Percentiles rank a stretch among this genome's conserved stretches.
Conservation (phyloP, 2,329 filamentous ascomycete species). For the Colletotrichum sidae region DNA sequence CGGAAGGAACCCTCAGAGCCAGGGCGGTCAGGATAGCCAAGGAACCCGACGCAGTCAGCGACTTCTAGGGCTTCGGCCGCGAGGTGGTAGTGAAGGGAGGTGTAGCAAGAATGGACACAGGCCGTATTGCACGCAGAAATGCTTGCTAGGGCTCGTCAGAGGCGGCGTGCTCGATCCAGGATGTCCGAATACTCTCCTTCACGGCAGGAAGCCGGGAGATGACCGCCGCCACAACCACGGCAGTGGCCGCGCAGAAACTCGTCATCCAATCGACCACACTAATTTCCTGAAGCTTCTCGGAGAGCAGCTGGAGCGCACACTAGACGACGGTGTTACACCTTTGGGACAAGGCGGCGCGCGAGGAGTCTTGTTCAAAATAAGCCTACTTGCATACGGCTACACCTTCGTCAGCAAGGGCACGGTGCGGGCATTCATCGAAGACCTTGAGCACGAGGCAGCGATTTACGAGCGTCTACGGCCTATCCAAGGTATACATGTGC, state of each 20-base stretch:
- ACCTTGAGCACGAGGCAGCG: conserved; percentile 49
- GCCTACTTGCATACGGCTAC: conserved; percentile 50
- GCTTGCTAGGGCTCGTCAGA: conserved; percentile 30
- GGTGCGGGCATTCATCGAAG: conserved; percentile 44
- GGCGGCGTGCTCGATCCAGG: conserved; percentile 46
- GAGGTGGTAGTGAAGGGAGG: conserved; percentile 35
- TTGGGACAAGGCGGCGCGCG: too few species aligned
- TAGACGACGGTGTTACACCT: too few species aligned
- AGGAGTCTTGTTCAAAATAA: conserved; percentile 41
- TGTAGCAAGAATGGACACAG: too few species aligned
- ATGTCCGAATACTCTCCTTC: too few species aligned
- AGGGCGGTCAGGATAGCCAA: too few species aligned
- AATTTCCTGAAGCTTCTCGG: conserved; percentile 52
- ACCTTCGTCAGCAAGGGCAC: conserved; percentile 52
- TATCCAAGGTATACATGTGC: conserved; percentile 39
- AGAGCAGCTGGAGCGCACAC: conserved; percentile 46
- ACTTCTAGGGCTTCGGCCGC: conserved; percentile 41
- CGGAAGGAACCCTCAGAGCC: too few species aligned
- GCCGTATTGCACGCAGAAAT: too few species aligned
- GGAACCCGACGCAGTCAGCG: too few species aligned
- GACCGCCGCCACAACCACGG: too few species aligned
- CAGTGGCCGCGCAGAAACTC: too few species aligned
- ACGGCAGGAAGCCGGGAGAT: too few species aligned
- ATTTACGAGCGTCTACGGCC: neutral
- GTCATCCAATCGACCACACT: too few species aligned